Evolutionary conservation across 2,329 filamentous ascomycete species (phyloP), one percentile per base, ranked within the genome.

Genomic region (Pseudocercospora vitis): DNA sequence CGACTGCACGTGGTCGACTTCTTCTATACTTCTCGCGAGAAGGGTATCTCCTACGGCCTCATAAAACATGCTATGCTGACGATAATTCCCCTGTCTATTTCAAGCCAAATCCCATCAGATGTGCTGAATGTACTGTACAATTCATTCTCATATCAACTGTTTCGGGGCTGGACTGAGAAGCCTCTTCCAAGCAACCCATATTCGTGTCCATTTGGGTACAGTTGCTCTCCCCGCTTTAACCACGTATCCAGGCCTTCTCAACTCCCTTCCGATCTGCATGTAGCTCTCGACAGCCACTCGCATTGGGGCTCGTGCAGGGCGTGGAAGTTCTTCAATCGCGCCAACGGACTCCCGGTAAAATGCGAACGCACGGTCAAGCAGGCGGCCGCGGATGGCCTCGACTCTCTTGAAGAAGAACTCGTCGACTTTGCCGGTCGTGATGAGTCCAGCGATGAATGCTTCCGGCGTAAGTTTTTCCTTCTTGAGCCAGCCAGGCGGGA

Each of bases 221-320:
- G 76, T 78, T 11, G 76, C 76, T 40, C 63, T 28, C 4, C 75
- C 75, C 29, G 69, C 71, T 52, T 73, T 77, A 3, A 77, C 69
- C 24, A 67, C 60, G 55, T 74, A 76, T 7, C 74, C 71, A 16
- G 74, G 68, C 51, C 78, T 73, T 50, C 74, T 70, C 21, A 88
- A 64, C n/a, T 85, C 81, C 35, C 84, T 72, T 11, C 84, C 86
- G 65, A 89, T 89, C 66, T 88, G 85, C 81, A 89, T 86, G 64
- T 89, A 89, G 59, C 84, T 88, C 68, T 89, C 85, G 0, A 89
- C 84, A 0, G 85, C 85, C 4, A 88, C 85, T 9, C 83, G 75
- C 66, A 89, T 82, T 0, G 84, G 82, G 0, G 80, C 83, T 58
- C 82, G 76, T 0, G 81, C 82, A 62, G 84, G 79, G 0, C 55